These are phyloP conservation scores for Aspergillus sparsus DNA, from an alignment of 495 filamentous ascomycete genomes.

Conservation along the genomic window DNA sequence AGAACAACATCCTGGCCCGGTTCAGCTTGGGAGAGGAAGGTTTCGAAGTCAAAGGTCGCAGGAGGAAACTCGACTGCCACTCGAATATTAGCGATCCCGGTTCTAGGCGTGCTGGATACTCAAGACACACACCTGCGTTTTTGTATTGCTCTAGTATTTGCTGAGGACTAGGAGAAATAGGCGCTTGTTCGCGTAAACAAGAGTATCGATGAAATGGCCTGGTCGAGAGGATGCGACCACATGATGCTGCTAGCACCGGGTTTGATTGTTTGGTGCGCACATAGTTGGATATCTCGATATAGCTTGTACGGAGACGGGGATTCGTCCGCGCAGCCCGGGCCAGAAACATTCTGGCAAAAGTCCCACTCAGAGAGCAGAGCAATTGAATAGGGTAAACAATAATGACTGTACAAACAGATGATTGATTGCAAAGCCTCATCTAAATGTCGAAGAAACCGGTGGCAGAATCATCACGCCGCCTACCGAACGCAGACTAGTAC, in stretches of 20 bases:
- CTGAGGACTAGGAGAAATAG: constrained; percentile 20
- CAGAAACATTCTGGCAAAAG: constrained; percentile 24
- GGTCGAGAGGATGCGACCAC: constrained; percentile 13
- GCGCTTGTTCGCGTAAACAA: constrained; percentile 29
- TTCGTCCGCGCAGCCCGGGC: constrained; percentile 25
- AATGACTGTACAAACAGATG: neutral
- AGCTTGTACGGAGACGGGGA: constrained; percentile 36
- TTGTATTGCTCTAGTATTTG: constrained; percentile 50
- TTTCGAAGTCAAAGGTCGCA: constrained; percentile 50
- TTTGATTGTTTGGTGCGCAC: constrained; percentile 29
- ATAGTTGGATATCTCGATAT: constrained; percentile 44
- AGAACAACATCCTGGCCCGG: constrained; percentile 57
- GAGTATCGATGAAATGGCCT: constrained; percentile 33
- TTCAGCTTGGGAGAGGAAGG: constrained; percentile 41
- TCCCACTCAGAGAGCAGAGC: neutral
- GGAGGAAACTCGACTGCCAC: constrained; percentile 53
- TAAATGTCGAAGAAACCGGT: constrained; percentile 12
- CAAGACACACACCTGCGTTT: constrained; percentile 40
- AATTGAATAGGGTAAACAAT: neutral
- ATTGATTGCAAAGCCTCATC: neutral
- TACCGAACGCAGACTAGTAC: constrained; percentile 34
- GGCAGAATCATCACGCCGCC: constrained; percentile 25
- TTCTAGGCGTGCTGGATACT: neutral
- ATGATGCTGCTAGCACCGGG: constrained; percentile 13
- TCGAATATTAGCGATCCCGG: neutral